A percentile compares a stretch with the other conserved stretches of the same genome.
These are phyloP conservation scores for Phaseolus coccineus DNA, from an alignment of 331 rosid genomes.

Conservation along the genomic window DNA sequence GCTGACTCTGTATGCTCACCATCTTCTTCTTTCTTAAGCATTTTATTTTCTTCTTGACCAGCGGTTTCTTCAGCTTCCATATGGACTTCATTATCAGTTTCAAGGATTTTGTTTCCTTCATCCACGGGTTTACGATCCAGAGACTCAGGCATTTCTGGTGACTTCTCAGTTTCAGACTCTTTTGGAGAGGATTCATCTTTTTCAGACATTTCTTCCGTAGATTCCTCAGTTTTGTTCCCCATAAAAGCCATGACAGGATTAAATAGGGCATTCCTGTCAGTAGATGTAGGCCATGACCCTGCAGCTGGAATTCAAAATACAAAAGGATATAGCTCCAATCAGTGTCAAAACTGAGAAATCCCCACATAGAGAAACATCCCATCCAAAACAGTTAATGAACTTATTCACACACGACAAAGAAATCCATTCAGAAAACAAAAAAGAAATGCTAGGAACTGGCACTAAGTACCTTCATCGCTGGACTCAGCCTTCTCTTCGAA, in stretches of 20 bases:
- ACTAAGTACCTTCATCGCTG: constrained; percentile 77
- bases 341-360: constrained; percentile 41
- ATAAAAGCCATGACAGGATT: constrained; percentile 82
- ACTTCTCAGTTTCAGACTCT: constrained; percentile 52
- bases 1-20: constrained; percentile 48
- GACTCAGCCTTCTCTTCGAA: constrained; percentile 83
- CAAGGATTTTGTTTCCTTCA: constrained; percentile 56
- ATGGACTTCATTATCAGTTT: constrained; percentile 44
- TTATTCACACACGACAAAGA: neutral
- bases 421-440: constrained; percentile 35
- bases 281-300: constrained; percentile 71
- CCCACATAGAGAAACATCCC: constrained; percentile 30
- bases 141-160: constrained; percentile 56
- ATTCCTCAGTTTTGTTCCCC: constrained; percentile 75
- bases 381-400: constrained; percentile 18
- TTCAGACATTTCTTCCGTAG: constrained; percentile 52
- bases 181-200: constrained; percentile 52
- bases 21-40: constrained; percentile 48
- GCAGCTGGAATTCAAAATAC: constrained; percentile 59
- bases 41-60: constrained; percentile 53
- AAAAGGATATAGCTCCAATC: constrained; percentile 41
- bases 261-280: constrained; percentile 68
- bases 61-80: constrained; percentile 50
- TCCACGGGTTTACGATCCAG: constrained; percentile 45
- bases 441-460: constrained; percentile 28